Conservation (phyloP, 352 stramenopile species). For the Achlya hypogyna region DNA sequence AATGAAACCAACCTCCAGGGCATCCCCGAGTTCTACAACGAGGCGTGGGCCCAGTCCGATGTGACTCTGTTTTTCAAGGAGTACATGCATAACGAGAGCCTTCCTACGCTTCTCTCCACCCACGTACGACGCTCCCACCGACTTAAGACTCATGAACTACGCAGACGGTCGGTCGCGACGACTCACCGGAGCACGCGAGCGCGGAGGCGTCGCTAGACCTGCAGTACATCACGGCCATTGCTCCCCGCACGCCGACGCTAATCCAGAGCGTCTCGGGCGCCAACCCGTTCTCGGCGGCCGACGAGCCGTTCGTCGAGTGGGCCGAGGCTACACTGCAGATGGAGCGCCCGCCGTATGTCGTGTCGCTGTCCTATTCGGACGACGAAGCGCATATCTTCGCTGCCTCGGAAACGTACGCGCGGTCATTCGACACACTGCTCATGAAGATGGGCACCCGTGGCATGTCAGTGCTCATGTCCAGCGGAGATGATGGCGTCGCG, state of each 20-base stretch:
- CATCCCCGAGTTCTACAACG: conserved; percentile 70
- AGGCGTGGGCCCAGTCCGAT: conserved; percentile 48
- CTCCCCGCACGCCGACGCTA: conserved; percentile 65
- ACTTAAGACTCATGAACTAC: conserved; percentile 11
- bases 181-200: conserved; percentile 29
- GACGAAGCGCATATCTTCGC: conserved; percentile 86
- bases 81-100: conserved; percentile 31
- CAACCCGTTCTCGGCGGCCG: conserved; percentile 75
- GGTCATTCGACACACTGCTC: conserved; percentile 70
- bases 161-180: conserved; percentile 43
- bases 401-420: conserved; percentile 57
- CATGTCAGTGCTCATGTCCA: conserved; percentile 79
- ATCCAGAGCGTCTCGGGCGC: conserved; percentile 72
- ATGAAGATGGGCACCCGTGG: conserved; percentile 85
- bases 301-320: conserved; percentile 84
- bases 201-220: conserved; percentile 84
- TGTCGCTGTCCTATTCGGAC: conserved; percentile 88
- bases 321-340: conserved; percentile 52
- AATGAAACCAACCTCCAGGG: conserved; percentile 53
- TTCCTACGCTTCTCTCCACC: conserved; percentile 29
- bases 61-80: conserved; percentile 45
- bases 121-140: background rate
- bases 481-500: conserved; percentile 81
- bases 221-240: conserved; percentile 84
- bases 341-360: conserved; percentile 63